Evolutionary conservation across 768 basidiomycete genomes (phyloP).

Genomic region (Suillus luteus): DNA sequence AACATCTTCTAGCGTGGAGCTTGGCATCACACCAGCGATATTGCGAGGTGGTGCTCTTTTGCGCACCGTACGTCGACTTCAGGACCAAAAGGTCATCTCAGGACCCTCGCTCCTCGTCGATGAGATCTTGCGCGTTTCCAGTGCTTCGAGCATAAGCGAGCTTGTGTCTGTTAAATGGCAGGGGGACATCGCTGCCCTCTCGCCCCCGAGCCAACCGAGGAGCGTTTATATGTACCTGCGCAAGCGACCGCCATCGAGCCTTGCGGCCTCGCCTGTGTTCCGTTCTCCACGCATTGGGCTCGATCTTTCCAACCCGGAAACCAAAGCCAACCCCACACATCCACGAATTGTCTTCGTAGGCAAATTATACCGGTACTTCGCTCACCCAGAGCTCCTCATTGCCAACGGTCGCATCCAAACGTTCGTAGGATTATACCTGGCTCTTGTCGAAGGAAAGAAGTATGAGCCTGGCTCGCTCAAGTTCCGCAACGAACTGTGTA

Average conservation of each 20-base stretch:
- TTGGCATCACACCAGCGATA: conserved; percentile 18
- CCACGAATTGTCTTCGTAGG: conserved; percentile 63
- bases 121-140: too few species aligned
- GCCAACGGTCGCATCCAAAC: conserved; percentile 73
- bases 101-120: too few species aligned
- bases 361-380: conserved; percentile 66
- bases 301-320: conserved; percentile 68
- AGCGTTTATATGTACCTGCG: conserved; percentile 28
- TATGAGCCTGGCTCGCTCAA: conserved; percentile 22
- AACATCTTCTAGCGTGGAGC: background rate
- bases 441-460: conserved; percentile 23
- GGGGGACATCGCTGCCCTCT: conserved; percentile 58
- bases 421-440: conserved; percentile 56
- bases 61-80: conserved; percentile 32
- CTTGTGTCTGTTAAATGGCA: conserved; percentile 54
- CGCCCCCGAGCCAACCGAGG: conserved; percentile 22
- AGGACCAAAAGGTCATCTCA: too few species aligned
- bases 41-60: conserved; percentile 68
- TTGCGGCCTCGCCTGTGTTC: conserved; percentile 40
- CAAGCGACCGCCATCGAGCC: conserved; percentile 3
- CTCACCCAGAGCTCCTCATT: conserved; percentile 55
- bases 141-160: too few species aligned
- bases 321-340: conserved; percentile 39
- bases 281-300: conserved; percentile 75
- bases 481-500: conserved; percentile 34